Evolutionary conservation across 2,329 filamentous ascomycete genomes (phyloP), one percentile per base, ranked within the genome.

Genomic region (Tolypocladium sp.): DNA sequence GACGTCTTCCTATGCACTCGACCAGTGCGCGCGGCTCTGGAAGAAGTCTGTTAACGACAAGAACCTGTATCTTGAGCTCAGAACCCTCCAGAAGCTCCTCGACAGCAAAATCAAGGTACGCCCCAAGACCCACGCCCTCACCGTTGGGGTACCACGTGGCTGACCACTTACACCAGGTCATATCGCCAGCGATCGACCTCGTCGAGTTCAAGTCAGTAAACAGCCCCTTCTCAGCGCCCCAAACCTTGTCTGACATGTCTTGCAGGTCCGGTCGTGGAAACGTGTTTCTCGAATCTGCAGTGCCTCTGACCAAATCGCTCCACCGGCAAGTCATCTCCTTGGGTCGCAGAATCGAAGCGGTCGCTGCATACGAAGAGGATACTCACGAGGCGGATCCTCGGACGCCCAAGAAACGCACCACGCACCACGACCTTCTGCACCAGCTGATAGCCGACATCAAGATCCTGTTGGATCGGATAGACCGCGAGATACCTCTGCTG

Each of bases 151-250:
- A 33, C 12, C 2, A 15, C 46, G 3, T 2, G 30, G 55, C 56
- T 58, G 42, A 58, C 46, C 35, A 37, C 27, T 30, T 30, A 35
- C 3, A 44, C 38, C 63, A 91, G 86, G 91, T 96, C 64, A 87
- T 97, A 53, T 92, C 91, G 13, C 92, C 92, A 1, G 90, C 91
- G 12, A 93, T 96, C 68, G 91, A 96, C 70, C 86, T 96, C 79
- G 91, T 96, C 66, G 91, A 96, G 71, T 82, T 97, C 66, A 94
- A 94, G 87, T 90, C 72, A 66, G 42, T 49, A 3, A 49, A 22
- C 6, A 2, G 2, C 9, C 49, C 20, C 4, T 12, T n/a, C 5
- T 52, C 20, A 0, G 12, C 9, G 10, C 27, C 20, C 20, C 49
- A 3, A 52, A 7, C 4, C 9, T 15, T 46, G 17, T 37, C 42